phyloP scores from a whole-genome alignment of 805 yeast species.

The Metschnikowia orientalis region DNA sequence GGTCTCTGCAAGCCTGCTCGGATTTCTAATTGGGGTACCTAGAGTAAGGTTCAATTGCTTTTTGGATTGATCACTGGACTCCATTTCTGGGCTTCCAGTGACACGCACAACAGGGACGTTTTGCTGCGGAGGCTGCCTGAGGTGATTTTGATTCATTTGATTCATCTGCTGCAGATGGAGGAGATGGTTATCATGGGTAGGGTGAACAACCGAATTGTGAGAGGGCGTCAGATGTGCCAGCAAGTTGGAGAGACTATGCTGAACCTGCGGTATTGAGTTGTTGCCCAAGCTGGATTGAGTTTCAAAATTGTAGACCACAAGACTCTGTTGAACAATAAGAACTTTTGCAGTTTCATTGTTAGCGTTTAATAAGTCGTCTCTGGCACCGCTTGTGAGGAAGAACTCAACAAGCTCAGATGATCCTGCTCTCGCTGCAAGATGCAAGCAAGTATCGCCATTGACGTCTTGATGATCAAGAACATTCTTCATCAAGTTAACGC shows the following conservation, averaged over 20 bases:
- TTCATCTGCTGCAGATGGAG: constrained; percentile 1
- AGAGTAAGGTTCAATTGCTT: constrained; percentile 4
- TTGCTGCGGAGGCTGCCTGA: background rate
- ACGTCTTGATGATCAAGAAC: constrained; percentile 74
- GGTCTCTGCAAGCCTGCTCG: constrained; percentile 25
- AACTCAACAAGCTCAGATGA: constrained; percentile 70
- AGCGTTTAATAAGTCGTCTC: constrained; percentile 45
- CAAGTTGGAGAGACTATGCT: constrained; percentile 1
- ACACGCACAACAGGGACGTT: constrained; percentile 3
- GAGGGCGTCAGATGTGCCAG: background rate
- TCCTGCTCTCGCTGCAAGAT: constrained; percentile 69
- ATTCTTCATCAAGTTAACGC: constrained; percentile 55
- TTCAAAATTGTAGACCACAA: constrained; percentile 20
- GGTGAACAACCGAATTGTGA: background rate
- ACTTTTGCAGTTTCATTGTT: constrained; percentile 42
- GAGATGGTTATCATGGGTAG: constrained; percentile 1
- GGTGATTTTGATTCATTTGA: constrained; percentile 1
- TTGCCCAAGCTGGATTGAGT: background rate
- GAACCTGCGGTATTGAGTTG: constrained; percentile 2
- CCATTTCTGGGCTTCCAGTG: constrained; percentile 1
- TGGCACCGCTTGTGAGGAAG: constrained; percentile 81
- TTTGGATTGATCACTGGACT: constrained; percentile 1
- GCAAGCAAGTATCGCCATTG: constrained; percentile 82
- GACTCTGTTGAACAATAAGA: constrained; percentile 37
- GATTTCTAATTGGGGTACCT: constrained; percentile 17